These are phyloP conservation scores for Colletotrichum sp. DNA, from an alignment of 2,329 filamentous ascomycete species.

Conservation along the genomic window DNA sequence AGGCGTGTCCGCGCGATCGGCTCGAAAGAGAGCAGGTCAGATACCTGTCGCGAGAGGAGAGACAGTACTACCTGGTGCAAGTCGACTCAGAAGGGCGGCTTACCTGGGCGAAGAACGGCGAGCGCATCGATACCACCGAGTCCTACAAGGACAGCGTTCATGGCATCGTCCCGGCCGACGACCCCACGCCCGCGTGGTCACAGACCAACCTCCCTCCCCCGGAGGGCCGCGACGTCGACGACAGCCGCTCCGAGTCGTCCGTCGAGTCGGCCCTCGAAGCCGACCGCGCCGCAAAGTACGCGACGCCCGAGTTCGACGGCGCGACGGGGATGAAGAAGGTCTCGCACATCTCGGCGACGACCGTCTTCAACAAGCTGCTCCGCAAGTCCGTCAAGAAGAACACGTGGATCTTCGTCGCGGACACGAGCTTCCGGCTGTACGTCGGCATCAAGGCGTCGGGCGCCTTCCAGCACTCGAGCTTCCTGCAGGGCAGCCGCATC, in stretches of 20 bases:
- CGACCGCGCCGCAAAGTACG: constrained; percentile 68
- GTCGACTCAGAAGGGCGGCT: constrained; percentile 77
- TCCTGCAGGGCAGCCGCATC: constrained; percentile 83
- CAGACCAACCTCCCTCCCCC: constrained; percentile 33
- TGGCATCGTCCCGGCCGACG: constrained; percentile 70
- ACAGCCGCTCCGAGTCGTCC: constrained; percentile 40
- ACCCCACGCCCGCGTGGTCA: constrained; percentile 61
- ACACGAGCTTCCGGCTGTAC: constrained; percentile 84
- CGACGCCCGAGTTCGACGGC: constrained; percentile 66
- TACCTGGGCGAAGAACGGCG: constrained; percentile 86
- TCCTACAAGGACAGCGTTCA: constrained; percentile 81
- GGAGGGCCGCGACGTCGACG: constrained; percentile 22
- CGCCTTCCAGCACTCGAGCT: constrained; percentile 90
- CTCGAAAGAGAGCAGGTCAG: constrained; percentile 82
- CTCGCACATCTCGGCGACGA: constrained; percentile 72
- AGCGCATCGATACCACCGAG: constrained; percentile 76
- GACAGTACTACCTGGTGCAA: constrained; percentile 79
- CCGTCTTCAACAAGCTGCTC: constrained; percentile 79
- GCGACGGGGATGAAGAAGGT: constrained; percentile 60
- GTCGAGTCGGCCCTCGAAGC: constrained; percentile 57
- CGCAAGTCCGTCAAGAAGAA: constrained; percentile 83
- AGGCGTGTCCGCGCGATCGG: constrained; percentile 73
- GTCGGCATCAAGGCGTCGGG: constrained; percentile 90
- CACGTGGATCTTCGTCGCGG: constrained; percentile 93
- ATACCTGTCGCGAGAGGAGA: constrained; percentile 83